Percentiles rank a stretch among this genome's conserved stretches.
Evolutionary conservation across 495 filamentous ascomycete genomes (phyloP).

Genomic region (Podospora comata): DNA sequence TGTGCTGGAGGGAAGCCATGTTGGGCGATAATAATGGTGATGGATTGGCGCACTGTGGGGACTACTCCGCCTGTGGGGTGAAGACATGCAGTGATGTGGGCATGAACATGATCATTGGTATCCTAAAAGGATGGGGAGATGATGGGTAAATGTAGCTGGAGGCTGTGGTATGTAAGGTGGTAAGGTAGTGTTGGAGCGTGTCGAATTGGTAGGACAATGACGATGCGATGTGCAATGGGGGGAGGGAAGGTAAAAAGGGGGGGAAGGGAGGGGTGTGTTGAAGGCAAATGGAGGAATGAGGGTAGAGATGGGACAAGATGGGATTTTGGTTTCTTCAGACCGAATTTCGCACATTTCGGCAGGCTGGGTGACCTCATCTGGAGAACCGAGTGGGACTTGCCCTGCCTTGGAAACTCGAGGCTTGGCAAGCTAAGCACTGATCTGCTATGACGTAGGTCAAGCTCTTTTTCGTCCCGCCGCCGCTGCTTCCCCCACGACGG

Average conservation of each 20-base stretch:
- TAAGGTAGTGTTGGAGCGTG: no score
- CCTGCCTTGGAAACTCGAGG: conserved; percentile 3
- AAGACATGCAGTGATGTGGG: background rate
- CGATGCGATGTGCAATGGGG: background rate
- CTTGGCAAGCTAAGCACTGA: background rate
- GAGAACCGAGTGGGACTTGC: background rate
- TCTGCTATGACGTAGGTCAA: background rate
- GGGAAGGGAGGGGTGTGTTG: no score
- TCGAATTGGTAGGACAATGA: background rate
- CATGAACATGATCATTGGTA: background rate
- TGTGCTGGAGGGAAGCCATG: background rate
- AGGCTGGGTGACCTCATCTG: background rate
- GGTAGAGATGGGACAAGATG: background rate
- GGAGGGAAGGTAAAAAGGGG: background rate
- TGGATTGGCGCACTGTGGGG: background rate
- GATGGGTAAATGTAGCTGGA: background rate
- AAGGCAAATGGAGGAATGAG: background rate
- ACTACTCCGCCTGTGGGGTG: background rate
- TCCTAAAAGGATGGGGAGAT: background rate
- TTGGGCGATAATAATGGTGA: conserved; percentile 1
- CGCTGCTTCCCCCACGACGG: background rate
- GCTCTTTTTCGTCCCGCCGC: background rate
- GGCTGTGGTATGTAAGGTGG: no score
- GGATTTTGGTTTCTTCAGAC: conserved; percentile 5
- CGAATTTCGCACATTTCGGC: conserved; percentile 4